Conservation (phyloP, 306 rosid genomes). For the Luffa acutangula region DNA sequence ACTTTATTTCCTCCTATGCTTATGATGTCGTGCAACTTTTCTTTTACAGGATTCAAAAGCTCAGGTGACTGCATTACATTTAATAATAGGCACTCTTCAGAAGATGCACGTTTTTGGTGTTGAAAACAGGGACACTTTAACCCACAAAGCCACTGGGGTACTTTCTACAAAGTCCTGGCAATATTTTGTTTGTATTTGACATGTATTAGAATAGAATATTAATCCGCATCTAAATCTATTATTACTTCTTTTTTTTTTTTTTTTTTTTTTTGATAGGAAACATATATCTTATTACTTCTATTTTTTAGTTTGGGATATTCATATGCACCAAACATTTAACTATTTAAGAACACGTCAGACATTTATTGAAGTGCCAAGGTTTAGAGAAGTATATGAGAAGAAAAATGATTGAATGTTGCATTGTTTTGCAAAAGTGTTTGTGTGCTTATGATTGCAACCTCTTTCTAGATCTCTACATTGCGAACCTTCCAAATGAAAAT, state of each 20-base stretch:
- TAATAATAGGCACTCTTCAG: conserved; percentile 96
- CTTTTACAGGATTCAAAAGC: conserved; percentile 79
- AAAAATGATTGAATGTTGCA: not conserved
- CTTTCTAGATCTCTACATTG: not conserved
- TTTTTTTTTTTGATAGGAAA: too few species aligned
- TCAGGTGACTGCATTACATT: conserved; percentile 87
- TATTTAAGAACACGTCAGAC: not conserved
- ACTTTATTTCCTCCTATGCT: not conserved
- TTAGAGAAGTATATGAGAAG: not conserved
- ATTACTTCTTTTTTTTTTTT: too few species aligned
- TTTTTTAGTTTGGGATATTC: not conserved
- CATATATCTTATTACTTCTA: not conserved
- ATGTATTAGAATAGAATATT: not conserved
- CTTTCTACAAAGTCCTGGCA: conserved; percentile 11
- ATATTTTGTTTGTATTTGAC: not conserved
- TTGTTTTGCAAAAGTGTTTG: not conserved
- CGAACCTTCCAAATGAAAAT: not conserved
- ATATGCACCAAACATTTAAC: not conserved
- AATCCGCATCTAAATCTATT: not conserved
- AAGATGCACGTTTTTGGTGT: conserved; percentile 97
- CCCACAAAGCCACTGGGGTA: conserved; percentile 99
- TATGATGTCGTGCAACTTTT: conserved; percentile 8
- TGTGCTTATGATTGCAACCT: not conserved
- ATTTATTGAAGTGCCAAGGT: not conserved
- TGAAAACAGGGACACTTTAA: conserved; percentile 96